These are phyloP conservation scores for Jatropha curcas DNA, from an alignment of 345 rosid genomes.

Conservation along the genomic window DNA sequence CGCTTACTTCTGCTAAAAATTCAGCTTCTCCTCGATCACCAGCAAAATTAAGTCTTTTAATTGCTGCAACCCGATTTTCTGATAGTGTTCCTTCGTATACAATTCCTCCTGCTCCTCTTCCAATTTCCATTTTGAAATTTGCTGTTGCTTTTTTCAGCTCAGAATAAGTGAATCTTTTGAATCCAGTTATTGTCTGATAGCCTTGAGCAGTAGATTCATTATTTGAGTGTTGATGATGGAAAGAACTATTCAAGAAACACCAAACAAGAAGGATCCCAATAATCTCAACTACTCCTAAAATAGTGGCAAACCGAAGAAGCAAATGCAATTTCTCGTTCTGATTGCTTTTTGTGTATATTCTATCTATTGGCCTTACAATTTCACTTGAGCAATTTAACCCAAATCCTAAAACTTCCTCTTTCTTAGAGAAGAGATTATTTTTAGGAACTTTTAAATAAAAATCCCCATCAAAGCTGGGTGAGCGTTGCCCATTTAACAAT, in stretches of 20 bases:
- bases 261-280: conserved; percentile 23
- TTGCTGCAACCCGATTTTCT: conserved; percentile 1
- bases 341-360: conserved; percentile 21
- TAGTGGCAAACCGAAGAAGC: conserved; percentile 32
- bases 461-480: conserved; percentile 12
- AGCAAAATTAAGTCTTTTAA: conserved; percentile 5
- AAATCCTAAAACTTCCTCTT: background rate
- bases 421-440: background rate
- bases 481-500: conserved; percentile 27
- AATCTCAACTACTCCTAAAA: conserved; percentile 34
- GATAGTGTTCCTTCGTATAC: conserved; percentile 9
- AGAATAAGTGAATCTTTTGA: conserved; percentile 13
- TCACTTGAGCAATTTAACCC: conserved; percentile 1
- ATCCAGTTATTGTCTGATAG: conserved; percentile 23
- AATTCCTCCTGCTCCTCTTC: conserved; percentile 18
- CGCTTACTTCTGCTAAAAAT: conserved; percentile 16
- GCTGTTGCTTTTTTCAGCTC: conserved; percentile 10
- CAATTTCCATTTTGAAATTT: conserved; percentile 8
- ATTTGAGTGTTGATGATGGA: background rate
- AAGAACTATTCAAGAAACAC: conserved; percentile 25
- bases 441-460: conserved; percentile 27
- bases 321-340: conserved; percentile 16
- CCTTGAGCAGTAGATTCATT: background rate
- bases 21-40: conserved; percentile 14
- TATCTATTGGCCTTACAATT: conserved; percentile 1